phyloP scores from a whole-genome alignment of 2,329 filamentous ascomycete species.

The Tympanopsis confertula region DNA sequence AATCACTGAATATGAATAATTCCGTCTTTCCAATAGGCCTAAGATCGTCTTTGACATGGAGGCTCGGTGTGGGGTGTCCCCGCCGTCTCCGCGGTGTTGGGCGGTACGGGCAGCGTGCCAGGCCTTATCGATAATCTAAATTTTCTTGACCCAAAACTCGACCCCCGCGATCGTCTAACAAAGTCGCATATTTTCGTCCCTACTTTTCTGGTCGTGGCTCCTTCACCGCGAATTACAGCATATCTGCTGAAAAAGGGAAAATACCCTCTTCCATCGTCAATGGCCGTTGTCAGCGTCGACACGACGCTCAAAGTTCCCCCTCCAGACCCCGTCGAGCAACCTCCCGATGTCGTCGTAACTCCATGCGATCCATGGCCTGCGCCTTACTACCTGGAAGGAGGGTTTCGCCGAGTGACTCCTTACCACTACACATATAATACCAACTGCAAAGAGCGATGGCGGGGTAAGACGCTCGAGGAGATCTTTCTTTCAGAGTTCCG shows the following conservation, averaged over 20 bases:
- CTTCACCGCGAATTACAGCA: background rate
- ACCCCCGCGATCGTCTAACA: too few relatives aligned
- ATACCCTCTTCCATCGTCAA: background rate
- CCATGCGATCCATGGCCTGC: conserved; percentile 31
- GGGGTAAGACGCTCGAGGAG: conserved; percentile 67
- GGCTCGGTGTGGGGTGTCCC: too few relatives aligned
- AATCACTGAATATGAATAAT: too few relatives aligned
- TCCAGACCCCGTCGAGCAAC: background rate
- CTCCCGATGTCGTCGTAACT: conserved; percentile 14
- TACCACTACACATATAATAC: conserved; percentile 95
- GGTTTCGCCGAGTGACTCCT: conserved; percentile 69
- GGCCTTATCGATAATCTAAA: too few relatives aligned
- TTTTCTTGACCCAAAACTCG: too few relatives aligned
- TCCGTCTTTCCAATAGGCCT: too few relatives aligned
- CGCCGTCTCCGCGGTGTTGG: too few relatives aligned
- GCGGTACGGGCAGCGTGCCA: too few relatives aligned
- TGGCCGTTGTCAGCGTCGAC: background rate
- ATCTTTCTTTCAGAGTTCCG: conserved; percentile 88
- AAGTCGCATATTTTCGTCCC: too few relatives aligned
- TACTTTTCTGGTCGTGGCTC: too few relatives aligned
- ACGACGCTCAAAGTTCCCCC: background rate
- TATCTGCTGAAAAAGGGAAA: background rate
- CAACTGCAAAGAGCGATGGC: conserved; percentile 87
- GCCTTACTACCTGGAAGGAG: conserved; percentile 76
- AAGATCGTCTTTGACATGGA: too few relatives aligned